Evolutionary conservation across 1,139 yeast genomes (phyloP).

Genomic region (Magnusiomyces magnusii): DNA sequence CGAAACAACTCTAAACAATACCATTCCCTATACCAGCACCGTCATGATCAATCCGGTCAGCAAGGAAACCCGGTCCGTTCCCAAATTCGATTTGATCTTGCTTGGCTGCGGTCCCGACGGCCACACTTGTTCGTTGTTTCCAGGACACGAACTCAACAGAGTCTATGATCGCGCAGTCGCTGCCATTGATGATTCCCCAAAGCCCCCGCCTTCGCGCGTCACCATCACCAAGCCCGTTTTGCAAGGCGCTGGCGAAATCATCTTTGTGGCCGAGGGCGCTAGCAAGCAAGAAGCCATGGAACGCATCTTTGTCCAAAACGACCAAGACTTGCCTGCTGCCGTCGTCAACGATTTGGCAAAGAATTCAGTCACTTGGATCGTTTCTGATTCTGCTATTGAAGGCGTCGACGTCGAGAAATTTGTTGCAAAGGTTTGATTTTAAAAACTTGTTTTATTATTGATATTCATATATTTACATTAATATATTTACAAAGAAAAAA

Average conservation of each 20-base stretch:
- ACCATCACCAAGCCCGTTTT: slow-evolving; percentile 63
- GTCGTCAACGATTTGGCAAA: slow-evolving; percentile 50
- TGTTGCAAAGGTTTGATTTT: background rate
- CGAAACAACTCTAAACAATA: slow-evolving; percentile 1
- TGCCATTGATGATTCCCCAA: slow-evolving; percentile 58
- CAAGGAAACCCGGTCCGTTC: slow-evolving; percentile 16
- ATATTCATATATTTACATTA: too few relatives aligned
- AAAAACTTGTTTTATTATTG: too few relatives aligned
- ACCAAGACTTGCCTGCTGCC: slow-evolving; percentile 54
- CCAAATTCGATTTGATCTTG: slow-evolving; percentile 48
- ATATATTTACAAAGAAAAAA: too few relatives aligned
- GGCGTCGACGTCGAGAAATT: slow-evolving; percentile 39
- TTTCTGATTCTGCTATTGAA: slow-evolving; percentile 61
- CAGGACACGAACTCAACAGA: slow-evolving; percentile 35
- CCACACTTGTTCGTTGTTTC: slow-evolving; percentile 72
- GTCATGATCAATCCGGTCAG: slow-evolving; percentile 7
- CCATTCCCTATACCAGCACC: slow-evolving; percentile 4
- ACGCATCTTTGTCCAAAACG: slow-evolving; percentile 54
- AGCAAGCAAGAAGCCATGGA: slow-evolving; percentile 70
- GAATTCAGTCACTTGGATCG: slow-evolving; percentile 64
- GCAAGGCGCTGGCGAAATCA: slow-evolving; percentile 47
- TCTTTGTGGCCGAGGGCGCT: slow-evolving; percentile 86
- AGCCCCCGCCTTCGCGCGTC: slow-evolving; percentile 72
- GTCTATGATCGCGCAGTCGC: slow-evolving; percentile 28
- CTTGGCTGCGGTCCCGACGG: slow-evolving; percentile 81